A percentile compares a stretch with the other conserved stretches of the same genome.
These are phyloP conservation scores for Drechslerella stenobrocha DNA, from an alignment of 2,329 filamentous ascomycete genomes.

Conservation along the genomic window DNA sequence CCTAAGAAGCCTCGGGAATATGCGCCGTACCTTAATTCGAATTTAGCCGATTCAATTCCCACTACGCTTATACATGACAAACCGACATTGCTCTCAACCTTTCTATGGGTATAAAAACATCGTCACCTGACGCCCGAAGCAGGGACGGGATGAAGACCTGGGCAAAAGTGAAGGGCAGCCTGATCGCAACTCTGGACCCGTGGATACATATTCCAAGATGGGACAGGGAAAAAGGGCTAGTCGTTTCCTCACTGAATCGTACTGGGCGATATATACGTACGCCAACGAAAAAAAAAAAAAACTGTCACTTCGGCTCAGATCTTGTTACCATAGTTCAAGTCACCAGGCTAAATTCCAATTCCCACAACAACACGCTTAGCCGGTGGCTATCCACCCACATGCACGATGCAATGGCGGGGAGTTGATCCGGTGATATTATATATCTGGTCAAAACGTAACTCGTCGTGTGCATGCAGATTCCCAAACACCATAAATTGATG, in stretches of 20 bases:
- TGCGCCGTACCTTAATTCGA: not conserved
- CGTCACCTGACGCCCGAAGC: constrained; percentile 40
- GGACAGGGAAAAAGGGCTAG: constrained; percentile 17
- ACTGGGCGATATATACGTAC: not conserved
- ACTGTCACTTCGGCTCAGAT: constrained; percentile 17
- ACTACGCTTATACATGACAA: constrained; percentile 27
- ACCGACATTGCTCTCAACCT: no score
- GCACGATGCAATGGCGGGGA: constrained; percentile 22
- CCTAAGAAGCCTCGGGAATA: not conserved
- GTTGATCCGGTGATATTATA: constrained; percentile 32
- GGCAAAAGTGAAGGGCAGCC: not conserved
- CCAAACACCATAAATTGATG: not conserved
- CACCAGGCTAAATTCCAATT: constrained; percentile 30
- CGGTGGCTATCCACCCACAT: constrained; percentile 24
- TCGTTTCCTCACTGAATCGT: no score
- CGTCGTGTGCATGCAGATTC: not conserved
- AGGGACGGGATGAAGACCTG: not conserved
- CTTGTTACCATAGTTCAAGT: constrained; percentile 35
- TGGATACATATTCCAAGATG: constrained; percentile 11
- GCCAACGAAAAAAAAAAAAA: constrained; percentile 13
- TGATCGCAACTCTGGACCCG: no score
- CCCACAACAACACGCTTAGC: constrained; percentile 24
- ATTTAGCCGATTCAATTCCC: constrained; percentile 27
- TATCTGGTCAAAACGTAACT: not conserved
- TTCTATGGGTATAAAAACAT: no score